phyloP scores from a whole-genome alignment of 1,284 basidiomycete genomes.

The Cryptococcus jaspeensis region DNA sequence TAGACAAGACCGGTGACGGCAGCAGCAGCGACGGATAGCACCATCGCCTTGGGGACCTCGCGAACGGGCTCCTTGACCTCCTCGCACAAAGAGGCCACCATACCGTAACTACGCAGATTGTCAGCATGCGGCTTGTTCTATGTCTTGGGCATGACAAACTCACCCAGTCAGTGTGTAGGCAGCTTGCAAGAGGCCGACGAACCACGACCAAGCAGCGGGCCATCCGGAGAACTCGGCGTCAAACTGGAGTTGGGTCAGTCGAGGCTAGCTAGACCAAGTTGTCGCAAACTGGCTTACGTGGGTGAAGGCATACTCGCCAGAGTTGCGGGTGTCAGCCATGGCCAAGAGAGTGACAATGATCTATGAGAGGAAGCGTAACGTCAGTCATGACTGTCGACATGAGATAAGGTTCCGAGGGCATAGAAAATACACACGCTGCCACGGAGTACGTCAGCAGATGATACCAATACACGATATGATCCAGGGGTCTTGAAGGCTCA shows the following conservation, averaged over 20 bases:
- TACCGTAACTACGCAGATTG: slow-evolving; percentile 44
- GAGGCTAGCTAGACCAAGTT: neutral
- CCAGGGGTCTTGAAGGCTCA: slow-evolving; percentile 18
- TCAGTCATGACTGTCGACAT: neutral
- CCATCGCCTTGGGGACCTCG: slow-evolving; percentile 51
- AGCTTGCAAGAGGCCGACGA: slow-evolving; percentile 51
- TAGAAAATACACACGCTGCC: slow-evolving; percentile 3
- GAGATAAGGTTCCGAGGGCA: no score
- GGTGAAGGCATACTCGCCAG: slow-evolving; percentile 49
- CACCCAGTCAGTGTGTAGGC: slow-evolving; percentile 48
- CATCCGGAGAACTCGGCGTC: slow-evolving; percentile 48
- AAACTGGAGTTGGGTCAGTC: slow-evolving; percentile 38
- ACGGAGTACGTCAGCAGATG: neutral
- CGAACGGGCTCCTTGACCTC: slow-evolving; percentile 50
- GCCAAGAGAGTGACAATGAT: slow-evolving; percentile 53
- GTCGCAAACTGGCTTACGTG: slow-evolving; percentile 24
- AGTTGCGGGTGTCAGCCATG: slow-evolving; percentile 49
- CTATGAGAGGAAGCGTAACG: slow-evolving; percentile 1
- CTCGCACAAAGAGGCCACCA: slow-evolving; percentile 51
- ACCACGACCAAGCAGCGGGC: slow-evolving; percentile 50
- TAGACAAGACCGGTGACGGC: slow-evolving; percentile 53
- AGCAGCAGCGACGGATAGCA: slow-evolving; percentile 52
- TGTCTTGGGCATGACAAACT: neutral
- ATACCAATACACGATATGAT: neutral
- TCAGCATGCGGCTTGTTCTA: neutral